A percentile compares a stretch with the other conserved stretches of the same genome.
Conservation (phyloP, 768 basidiomycete genomes). For the Amanita subjunquillea region DNA sequence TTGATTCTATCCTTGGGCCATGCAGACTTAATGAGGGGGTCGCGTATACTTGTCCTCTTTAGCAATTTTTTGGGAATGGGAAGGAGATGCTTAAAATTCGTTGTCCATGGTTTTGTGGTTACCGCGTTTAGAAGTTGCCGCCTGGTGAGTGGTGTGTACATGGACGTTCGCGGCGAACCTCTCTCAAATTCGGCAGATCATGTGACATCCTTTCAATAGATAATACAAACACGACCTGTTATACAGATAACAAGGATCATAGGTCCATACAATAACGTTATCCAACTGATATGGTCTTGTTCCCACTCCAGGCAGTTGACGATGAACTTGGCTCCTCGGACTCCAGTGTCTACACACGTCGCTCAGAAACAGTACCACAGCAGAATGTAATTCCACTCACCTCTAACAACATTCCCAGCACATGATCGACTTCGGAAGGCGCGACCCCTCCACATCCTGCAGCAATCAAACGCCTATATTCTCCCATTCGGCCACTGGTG, state of each 20-base stretch:
- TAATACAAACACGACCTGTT: not conserved
- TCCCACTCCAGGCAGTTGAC: conserved; percentile 35
- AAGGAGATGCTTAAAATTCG: conserved; percentile 55
- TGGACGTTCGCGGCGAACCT: not conserved
- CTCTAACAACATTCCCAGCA: conserved; percentile 79
- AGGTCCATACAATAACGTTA: conserved; percentile 9
- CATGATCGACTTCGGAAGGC: conserved; percentile 80
- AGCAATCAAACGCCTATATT: conserved; percentile 83
- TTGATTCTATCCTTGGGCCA: conserved; percentile 64
- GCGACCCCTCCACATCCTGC: conserved; percentile 84
- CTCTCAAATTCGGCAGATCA: not conserved
- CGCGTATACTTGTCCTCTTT: conserved; percentile 31
- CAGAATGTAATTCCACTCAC: conserved; percentile 26
- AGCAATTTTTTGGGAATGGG: conserved; percentile 47
- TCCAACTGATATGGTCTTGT: conserved; percentile 22
- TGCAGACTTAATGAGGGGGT: conserved; percentile 43
- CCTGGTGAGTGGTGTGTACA: conserved; percentile 23
- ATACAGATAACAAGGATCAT: not conserved
- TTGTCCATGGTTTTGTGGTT: conserved; percentile 47
- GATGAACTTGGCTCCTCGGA: conserved; percentile 69
- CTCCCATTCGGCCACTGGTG: conserved; percentile 79
- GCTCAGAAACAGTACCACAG: not conserved
- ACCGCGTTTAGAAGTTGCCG: conserved; percentile 33
- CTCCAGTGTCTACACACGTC: conserved; percentile 53
- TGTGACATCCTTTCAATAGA: not conserved